A percentile compares a stretch with the other conserved stretches of the same genome.
phyloP scores from a whole-genome alignment of 306 rosid species.

The Echinosophora koreensis region DNA sequence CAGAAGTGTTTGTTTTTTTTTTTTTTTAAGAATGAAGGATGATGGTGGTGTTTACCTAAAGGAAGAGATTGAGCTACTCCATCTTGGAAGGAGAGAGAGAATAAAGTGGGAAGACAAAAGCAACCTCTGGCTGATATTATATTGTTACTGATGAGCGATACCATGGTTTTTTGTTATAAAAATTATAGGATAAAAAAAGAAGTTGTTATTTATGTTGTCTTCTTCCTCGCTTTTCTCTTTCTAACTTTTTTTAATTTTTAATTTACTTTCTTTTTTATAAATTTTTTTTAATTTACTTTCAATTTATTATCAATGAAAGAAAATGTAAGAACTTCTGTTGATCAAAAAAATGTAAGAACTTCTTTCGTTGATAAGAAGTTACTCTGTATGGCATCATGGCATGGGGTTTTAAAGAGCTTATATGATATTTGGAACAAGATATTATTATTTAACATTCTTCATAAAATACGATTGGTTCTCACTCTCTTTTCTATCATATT shows the following conservation, averaged over 20 bases:
- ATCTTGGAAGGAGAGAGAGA: slow-evolving; percentile 35
- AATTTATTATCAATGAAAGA: not conserved
- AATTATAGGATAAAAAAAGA: not conserved
- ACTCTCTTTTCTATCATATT: too few relatives aligned
- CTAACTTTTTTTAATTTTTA: slow-evolving; percentile 10
- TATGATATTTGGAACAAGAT: too few relatives aligned
- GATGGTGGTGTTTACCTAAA: slow-evolving; percentile 53
- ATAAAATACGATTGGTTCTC: too few relatives aligned
- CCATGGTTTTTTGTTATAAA: slow-evolving; percentile 42
- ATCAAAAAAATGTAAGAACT: too few relatives aligned
- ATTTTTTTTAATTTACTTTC: not conserved
- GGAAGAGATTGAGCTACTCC: slow-evolving; percentile 49
- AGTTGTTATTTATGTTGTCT: slow-evolving; percentile 16
- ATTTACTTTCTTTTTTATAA: not conserved
- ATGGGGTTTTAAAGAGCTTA: too few relatives aligned
- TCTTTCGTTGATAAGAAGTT: too few relatives aligned
- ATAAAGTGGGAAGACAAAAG: slow-evolving; percentile 53
- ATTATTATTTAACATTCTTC: too few relatives aligned
- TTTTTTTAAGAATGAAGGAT: slow-evolving; percentile 45
- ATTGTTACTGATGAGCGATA: slow-evolving; percentile 43
- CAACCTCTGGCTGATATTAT: slow-evolving; percentile 63
- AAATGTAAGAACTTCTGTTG: too few relatives aligned
- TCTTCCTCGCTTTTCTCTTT: slow-evolving; percentile 12
- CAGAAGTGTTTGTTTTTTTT: too few relatives aligned
- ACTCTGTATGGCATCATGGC: too few relatives aligned